A percentile compares a stretch with the other conserved stretches of the same genome.
These are phyloP conservation scores for Anisogramma anomala DNA, from an alignment of 2,329 filamentous ascomycete genomes.

Conservation along the genomic window DNA sequence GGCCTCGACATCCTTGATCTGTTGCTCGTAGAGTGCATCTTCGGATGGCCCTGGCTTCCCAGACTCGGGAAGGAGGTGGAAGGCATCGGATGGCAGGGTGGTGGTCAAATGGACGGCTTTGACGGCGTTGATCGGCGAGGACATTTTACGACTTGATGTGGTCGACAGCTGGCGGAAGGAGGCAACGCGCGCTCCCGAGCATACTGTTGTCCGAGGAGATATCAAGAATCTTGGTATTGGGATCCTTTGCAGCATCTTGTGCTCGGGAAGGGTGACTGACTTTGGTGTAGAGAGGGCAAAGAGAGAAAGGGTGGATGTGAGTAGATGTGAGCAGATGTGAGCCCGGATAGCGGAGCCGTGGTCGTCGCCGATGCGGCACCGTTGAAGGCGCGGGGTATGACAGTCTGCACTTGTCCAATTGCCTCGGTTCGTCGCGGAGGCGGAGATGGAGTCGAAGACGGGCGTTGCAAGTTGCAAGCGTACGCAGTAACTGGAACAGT, in stretches of 20 bases:
- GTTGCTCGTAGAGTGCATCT: conserved; percentile 72
- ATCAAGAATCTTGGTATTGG: conserved; percentile 1
- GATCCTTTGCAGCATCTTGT: conserved; percentile 13
- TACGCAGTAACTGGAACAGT: too few relatives aligned
- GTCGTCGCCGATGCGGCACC: conserved; percentile 3
- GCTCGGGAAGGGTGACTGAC: neutral
- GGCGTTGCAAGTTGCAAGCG: too few relatives aligned
- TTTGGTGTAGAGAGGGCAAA: neutral
- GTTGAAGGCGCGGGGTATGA: conserved; percentile 3
- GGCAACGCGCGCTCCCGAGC: neutral
- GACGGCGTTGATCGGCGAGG: conserved; percentile 36
- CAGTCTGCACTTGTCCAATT: conserved; percentile 1
- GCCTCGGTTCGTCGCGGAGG: conserved; percentile 14
- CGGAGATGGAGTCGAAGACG: too few relatives aligned
- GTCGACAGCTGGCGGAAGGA: conserved; percentile 25
- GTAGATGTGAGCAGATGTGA: neutral
- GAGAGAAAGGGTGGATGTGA: neutral
- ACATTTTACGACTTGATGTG: conserved; percentile 37
- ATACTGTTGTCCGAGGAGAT: neutral
- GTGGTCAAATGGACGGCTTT: conserved; percentile 50
- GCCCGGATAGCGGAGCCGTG: neutral
- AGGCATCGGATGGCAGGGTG: conserved; percentile 58
- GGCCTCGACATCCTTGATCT: conserved; percentile 71
- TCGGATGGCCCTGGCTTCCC: conserved; percentile 71
- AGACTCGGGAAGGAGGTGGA: conserved; percentile 70